Evolutionary conservation across 139 green algal species (phyloP).

Genomic region (Astrephomene gubernaculifera): DNA sequence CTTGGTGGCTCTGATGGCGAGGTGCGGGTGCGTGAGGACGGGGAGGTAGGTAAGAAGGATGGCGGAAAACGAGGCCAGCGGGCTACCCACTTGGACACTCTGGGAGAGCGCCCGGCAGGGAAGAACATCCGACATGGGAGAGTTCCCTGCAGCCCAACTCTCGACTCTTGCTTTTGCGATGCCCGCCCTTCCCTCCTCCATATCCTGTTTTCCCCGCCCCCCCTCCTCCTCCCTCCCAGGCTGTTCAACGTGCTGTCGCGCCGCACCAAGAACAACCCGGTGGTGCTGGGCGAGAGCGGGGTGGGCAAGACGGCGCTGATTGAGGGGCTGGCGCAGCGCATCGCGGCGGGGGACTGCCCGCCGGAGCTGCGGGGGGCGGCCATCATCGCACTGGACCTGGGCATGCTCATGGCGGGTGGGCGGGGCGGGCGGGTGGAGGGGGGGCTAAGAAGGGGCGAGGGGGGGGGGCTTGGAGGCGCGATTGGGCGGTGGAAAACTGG

Average conservation of each 20-base stretch:
- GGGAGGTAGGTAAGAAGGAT: no score
- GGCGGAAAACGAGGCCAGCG: no score
- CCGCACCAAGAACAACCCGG: conserved; percentile 99
- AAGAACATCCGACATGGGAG: no score
- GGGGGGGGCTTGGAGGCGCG: background rate
- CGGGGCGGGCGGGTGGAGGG: conserved; percentile 57
- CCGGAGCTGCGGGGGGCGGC: conserved; percentile 76
- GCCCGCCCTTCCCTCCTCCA: no score
- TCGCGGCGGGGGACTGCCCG: conserved; percentile 93
- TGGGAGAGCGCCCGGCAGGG: no score
- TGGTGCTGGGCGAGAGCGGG: conserved; percentile 85
- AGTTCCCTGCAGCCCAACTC: no score
- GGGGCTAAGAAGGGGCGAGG: background rate
- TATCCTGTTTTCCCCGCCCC: background rate
- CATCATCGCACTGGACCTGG: conserved; percentile 94
- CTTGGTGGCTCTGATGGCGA: no score
- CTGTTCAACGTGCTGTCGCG: conserved; percentile 91
- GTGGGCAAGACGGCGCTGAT: conserved; percentile 91
- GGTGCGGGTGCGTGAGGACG: no score
- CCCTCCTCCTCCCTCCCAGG: conserved; percentile 48
- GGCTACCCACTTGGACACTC: no score
- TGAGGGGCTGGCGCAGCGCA: conserved; percentile 93
- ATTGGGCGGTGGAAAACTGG: no score
- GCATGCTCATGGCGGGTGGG: conserved; percentile 89
- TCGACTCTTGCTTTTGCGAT: no score